Percentiles rank a stretch among this genome's conserved stretches.
Conservation (phyloP, 73 alveolate species). For the Paramecium octaurelia region DNA sequence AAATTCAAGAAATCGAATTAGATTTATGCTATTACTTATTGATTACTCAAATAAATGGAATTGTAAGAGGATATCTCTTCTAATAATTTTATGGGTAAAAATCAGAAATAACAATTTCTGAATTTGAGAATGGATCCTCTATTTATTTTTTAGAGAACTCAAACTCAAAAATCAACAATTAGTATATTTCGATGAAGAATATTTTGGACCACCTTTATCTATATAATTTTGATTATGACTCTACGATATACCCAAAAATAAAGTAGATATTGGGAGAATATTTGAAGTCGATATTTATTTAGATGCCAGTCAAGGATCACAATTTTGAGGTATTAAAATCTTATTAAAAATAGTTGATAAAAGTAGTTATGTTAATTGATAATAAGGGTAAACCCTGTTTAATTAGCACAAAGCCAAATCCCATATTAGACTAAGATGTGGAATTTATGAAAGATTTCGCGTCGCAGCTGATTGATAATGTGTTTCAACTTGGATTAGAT, state of each 20-base stretch:
- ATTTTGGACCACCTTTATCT: not conserved
- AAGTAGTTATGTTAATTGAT: not conserved
- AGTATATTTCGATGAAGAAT: not conserved
- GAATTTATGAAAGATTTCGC: not conserved
- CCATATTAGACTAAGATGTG: not conserved
- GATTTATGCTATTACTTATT: constrained; percentile 42
- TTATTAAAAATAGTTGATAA: not conserved
- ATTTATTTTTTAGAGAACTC: not conserved
- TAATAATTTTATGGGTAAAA: constrained; percentile 49
- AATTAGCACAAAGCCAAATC: not conserved
- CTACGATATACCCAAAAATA: not conserved
- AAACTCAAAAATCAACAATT: not conserved
- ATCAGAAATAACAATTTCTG: not conserved
- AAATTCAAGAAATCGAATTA: constrained; percentile 40
- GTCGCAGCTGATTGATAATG: not conserved
- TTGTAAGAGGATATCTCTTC: constrained; percentile 31
- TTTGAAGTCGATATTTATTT: not conserved
- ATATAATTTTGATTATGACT: not conserved
- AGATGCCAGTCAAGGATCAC: not conserved
- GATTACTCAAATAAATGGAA: constrained; percentile 36
- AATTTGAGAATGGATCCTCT: not conserved
- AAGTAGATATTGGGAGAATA: not conserved
- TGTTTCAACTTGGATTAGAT: not conserved
- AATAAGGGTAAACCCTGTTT: not conserved
- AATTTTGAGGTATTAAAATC: constrained; percentile 6